Conservation (phyloP, 805 yeast species). For the Pichia pseudocactophila region DNA sequence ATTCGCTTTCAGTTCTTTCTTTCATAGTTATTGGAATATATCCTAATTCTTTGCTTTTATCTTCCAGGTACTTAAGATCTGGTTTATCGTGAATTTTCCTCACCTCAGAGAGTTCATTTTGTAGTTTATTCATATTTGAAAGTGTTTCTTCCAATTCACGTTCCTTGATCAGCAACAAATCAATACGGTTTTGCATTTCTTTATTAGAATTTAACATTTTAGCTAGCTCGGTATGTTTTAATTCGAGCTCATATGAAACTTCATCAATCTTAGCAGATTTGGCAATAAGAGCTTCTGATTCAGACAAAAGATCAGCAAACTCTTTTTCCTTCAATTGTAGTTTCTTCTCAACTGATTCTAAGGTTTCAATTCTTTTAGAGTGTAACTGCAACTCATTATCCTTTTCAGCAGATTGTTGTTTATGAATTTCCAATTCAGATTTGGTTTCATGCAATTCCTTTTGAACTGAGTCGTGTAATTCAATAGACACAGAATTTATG, state of each 20-base stretch:
- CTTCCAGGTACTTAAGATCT: constrained; percentile 17
- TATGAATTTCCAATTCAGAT: constrained; percentile 2
- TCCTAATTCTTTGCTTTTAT: constrained; percentile 14
- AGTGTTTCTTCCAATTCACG: neutral
- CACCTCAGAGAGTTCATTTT: constrained; percentile 3
- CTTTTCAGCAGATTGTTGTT: constrained; percentile 3
- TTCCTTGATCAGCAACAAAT: constrained; percentile 1
- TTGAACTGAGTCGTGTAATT: constrained; percentile 12
- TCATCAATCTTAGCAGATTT: constrained; percentile 6
- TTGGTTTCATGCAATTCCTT: constrained; percentile 5
- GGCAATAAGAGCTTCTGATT: constrained; percentile 5
- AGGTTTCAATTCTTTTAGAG: neutral
- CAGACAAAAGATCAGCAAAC: neutral
- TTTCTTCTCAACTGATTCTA: constrained; percentile 1
- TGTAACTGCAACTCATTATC: constrained; percentile 1
- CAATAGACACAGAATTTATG: constrained; percentile 9
- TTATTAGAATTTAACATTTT: neutral
- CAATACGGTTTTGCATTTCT: constrained; percentile 3
- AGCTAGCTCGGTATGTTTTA: constrained; percentile 6
- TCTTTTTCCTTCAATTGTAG: neutral
- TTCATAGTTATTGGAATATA: constrained; percentile 13
- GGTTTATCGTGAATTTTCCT: constrained; percentile 10
- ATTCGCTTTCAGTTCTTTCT: constrained; percentile 4
- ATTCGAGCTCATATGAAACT: neutral
- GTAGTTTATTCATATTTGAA: constrained; percentile 1